These are phyloP conservation scores for Ogataea ramenticola DNA, from an alignment of 805 yeast species.

Conservation along the genomic window DNA sequence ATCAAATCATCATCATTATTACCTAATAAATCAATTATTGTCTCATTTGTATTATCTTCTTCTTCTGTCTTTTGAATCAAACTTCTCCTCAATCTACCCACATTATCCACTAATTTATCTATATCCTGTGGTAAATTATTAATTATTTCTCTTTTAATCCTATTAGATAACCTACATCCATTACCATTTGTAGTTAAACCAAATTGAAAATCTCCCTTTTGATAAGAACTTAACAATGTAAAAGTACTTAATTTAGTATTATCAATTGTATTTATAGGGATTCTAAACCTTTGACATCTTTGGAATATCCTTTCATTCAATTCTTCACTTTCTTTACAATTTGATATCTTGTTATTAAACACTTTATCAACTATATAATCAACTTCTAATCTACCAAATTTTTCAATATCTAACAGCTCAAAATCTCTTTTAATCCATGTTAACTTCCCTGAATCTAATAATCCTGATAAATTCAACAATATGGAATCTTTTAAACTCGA, in stretches of 20 bases:
- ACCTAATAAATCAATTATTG: slow-evolving; percentile 36
- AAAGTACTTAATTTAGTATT: slow-evolving; percentile 68
- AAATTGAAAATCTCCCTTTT: slow-evolving; percentile 67
- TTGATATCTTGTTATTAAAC: slow-evolving; percentile 30
- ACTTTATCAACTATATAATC: slow-evolving; percentile 67
- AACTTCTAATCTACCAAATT: slow-evolving; percentile 56
- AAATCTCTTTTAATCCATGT: slow-evolving; percentile 25
- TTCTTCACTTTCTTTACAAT: slow-evolving; percentile 24
- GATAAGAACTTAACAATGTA: slow-evolving; percentile 63
- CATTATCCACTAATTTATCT: slow-evolving; percentile 57
- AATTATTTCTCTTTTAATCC: slow-evolving; percentile 70
- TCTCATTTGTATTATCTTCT: slow-evolving; percentile 32
- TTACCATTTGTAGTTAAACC: slow-evolving; percentile 84
- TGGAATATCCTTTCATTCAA: slow-evolving; percentile 36
- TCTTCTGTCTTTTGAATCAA: slow-evolving; percentile 38
- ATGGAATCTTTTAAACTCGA: neutral
- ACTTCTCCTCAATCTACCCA: slow-evolving; percentile 61
- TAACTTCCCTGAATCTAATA: slow-evolving; percentile 16
- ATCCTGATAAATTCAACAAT: neutral
- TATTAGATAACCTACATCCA: slow-evolving; percentile 80
- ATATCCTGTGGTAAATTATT: slow-evolving; percentile 61
- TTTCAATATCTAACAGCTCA: slow-evolving; percentile 36
- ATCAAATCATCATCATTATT: slow-evolving; percentile 67
- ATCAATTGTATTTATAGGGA: slow-evolving; percentile 79
- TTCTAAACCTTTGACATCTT: slow-evolving; percentile 53